Evolutionary conservation across 148 eudicot genomes (phyloP).

Genomic region (Hydrangea macrophylla): DNA sequence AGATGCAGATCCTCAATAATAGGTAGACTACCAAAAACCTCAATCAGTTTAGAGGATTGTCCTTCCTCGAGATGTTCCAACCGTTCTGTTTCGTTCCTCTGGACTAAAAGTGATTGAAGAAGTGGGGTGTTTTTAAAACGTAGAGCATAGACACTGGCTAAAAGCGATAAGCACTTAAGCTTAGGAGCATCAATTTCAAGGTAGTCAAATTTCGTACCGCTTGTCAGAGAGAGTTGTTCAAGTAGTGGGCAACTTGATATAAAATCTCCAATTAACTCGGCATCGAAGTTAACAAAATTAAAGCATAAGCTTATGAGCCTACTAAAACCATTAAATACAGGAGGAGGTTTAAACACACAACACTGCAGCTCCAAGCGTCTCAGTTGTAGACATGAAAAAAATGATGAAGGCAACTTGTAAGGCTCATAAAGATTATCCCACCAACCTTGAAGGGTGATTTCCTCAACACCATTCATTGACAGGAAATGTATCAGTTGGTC

Average conservation of each 20-base stretch:
- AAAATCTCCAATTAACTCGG: neutral
- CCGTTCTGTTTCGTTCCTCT: neutral
- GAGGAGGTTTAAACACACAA: constrained; percentile 12
- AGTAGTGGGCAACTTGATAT: constrained; percentile 14
- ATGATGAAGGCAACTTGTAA: constrained; percentile 2
- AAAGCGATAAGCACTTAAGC: neutral
- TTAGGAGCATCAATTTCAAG: constrained; percentile 7
- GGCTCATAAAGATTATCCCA: neutral
- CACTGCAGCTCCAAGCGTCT: neutral
- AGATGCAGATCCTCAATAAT: neutral
- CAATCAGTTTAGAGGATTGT: too few relatives aligned
- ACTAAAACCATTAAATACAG: constrained; percentile 10
- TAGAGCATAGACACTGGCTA: neutral
- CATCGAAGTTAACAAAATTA: neutral
- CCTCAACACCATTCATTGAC: neutral
- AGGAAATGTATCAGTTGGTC: neutral
- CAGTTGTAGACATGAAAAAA: constrained; percentile 3
- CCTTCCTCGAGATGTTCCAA: neutral
- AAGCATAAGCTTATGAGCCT: constrained; percentile 9
- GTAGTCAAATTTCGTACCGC: neutral
- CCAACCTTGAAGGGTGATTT: neutral
- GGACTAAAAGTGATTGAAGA: neutral
- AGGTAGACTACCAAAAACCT: neutral
- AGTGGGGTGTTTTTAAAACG: constrained; percentile 9
- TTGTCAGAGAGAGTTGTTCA: neutral